Base-by-base conservation (phyloP, 306 rosid species). In the Lagenaria siceraria region DNA sequence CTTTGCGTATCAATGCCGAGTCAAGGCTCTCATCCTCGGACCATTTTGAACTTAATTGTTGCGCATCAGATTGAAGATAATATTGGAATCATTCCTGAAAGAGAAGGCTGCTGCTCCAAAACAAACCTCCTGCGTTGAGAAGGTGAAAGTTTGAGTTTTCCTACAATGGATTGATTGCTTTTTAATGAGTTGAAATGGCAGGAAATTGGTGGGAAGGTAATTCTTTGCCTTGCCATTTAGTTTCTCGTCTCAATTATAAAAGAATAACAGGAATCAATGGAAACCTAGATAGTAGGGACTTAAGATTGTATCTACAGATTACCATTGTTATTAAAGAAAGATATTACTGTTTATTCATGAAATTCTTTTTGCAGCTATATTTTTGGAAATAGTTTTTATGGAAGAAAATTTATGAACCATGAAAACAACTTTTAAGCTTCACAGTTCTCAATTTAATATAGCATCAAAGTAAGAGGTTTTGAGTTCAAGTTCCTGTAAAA, bases 41-140 rank as follows among this genome's bases (percentile, higher is more conserved):
- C 21, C 75, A 15, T 70, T 70, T 70, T 70, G 21, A 42, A 70
- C 22, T 22, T 69, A 22, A 13, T 40, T 25, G 10, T 21, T 18
- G 1, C 8, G 2, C 58, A 24, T 70, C 55, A 24, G 53, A 22
- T 68, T 48, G 27, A 42, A 42, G 76, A 51, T 73, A 31, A 73
- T 5, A 10, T n/a, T 33, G 48, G n/a, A 19, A 52, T 17, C 62
- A 53, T 49, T 33, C 43, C 61, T 73, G n/a, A 9, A 19, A 18
- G 27, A 29, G 77, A 73, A 71, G 24, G 76, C 59, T 46, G 76
- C 76, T 46, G 76, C 76, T 15, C 55, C 59, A 48, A 71, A 49
- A 25, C 33, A 25, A 15, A 22, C 40, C 76, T 71, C 40, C 18
- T 46, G 21, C 38, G 55, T 71, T 48, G 15, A 71, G 59, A 71